Percentiles rank a stretch among this genome's conserved stretches.
Conservation (phyloP, 2,329 filamentous ascomycete species). For the Arthrobotrys entomopaga region DNA sequence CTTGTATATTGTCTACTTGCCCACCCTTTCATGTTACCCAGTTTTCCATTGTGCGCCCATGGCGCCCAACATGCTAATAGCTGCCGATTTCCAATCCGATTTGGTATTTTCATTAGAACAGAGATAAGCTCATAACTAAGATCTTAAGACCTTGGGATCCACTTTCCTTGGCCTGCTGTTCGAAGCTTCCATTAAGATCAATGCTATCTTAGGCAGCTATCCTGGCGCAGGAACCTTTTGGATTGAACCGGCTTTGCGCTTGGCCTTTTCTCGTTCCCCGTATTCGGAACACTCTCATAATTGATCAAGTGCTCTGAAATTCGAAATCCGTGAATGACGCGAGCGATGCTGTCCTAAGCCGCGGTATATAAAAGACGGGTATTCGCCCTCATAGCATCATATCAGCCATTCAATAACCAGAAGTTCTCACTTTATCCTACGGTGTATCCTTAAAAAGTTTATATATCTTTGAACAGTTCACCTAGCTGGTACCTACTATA, state of each 20-base stretch:
- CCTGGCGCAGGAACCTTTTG: slow-evolving; percentile 14
- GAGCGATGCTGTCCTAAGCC: no score
- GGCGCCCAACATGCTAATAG: slow-evolving; percentile 34
- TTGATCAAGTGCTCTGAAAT: no score
- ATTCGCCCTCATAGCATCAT: slow-evolving; percentile 5
- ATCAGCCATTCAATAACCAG: not conserved
- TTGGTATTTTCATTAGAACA: not conserved
- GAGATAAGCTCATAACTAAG: slow-evolving; percentile 30
- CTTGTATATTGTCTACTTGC: slow-evolving; percentile 8
- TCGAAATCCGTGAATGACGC: no score
- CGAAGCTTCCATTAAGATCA: slow-evolving; percentile 52
- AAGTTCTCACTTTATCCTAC: not conserved
- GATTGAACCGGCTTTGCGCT: slow-evolving; percentile 1
- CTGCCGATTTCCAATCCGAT: not conserved
- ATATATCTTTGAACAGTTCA: no score
- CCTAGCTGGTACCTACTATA: no score
- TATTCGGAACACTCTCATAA: no score
- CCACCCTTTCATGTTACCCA: slow-evolving; percentile 9
- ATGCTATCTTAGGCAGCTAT: slow-evolving; percentile 52
- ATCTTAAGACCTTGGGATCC: slow-evolving; percentile 28
- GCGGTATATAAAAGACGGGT: no score
- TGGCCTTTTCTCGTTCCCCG: not conserved
- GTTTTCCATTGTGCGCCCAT: slow-evolving; percentile 15
- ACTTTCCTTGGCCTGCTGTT: slow-evolving; percentile 30
- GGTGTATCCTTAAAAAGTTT: slow-evolving; percentile 6